A percentile compares a stretch with the other conserved stretches of the same genome.
These are phyloP conservation scores for Ministeria vibrans DNA, from an alignment of 78 protist species.

Conservation along the genomic window DNA sequence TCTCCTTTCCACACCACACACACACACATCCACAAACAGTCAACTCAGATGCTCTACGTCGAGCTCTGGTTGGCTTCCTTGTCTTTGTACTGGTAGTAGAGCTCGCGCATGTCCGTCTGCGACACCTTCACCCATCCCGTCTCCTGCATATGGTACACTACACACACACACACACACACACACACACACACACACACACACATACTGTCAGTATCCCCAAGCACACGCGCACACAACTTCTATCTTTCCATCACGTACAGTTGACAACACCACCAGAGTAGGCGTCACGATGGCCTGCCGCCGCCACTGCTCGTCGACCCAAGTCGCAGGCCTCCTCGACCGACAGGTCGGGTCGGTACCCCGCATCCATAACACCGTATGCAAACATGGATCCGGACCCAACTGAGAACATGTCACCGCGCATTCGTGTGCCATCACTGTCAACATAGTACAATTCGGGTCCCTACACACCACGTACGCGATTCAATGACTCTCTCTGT, in stretches of 20 bases:
- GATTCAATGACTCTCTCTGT: no score
- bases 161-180: not conserved
- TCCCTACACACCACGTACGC: no score
- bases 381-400: conserved; percentile 99
- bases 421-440: conserved; percentile 91
- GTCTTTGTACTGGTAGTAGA: conserved; percentile 46
- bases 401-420: conserved; percentile 84
- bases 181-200: not conserved
- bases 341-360: conserved; percentile 18
- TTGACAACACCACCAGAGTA: conserved; percentile 90
- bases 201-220: not conserved
- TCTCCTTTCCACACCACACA: no score
- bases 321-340: conserved; percentile 91
- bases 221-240: not conserved
- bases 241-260: no score
- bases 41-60: no score
- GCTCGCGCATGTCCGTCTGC: conserved; percentile 42
- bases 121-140: conserved; percentile 58
- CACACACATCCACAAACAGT: no score
- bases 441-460: conserved; percentile 94
- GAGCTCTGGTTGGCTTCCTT: not conserved
- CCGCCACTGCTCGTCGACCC: conserved; percentile 94
- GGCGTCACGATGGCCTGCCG: conserved; percentile 97
- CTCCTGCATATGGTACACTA: conserved; percentile 11
- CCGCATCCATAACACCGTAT: conserved; percentile 97